Evolutionary conservation across 768 basidiomycete genomes (phyloP), one percentile per base, ranked within the genome.

Genomic region (Mycena galericulata): DNA sequence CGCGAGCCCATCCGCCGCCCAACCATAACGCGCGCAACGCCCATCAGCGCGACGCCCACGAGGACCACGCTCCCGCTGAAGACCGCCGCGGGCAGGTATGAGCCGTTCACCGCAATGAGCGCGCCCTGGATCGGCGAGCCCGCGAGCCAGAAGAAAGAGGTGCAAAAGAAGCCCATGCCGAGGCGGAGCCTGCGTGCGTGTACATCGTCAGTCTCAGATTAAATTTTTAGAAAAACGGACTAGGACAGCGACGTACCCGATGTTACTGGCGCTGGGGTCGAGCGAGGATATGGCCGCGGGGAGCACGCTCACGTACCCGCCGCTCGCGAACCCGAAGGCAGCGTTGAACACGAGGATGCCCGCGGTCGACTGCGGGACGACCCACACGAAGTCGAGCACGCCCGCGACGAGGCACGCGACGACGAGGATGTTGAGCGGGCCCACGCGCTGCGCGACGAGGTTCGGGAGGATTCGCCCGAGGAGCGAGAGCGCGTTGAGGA

Each of bases 61-160:
- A 68, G 38, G 24, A 73, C 72, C 22, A 36, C 29, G 20, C 46
- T 32, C 22, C 72, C 72, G 30, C 70, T 69, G 47, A 71, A 73
- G 15, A 71, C 57, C 17, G 66, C 63, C 27, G 56, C 41, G 5
- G 72, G 56, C 70, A 64, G 67, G 38, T 67, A 73, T 12, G 60
- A 54, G 50, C 60, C 63, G 17, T 56, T 27, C 30, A 59, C 24
- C 0, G 62, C 40, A 20, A 73, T 68, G 9, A 73, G 51, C 24
- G 69, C 72, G 17, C 72, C 72, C 47, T 73, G 72, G 15, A 73
- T 60, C 24, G 71, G 71, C 29, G 71, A 56, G 40, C 71, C 63
- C 34, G 62, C 71, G 12, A 72, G 71, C 71, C 71, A 72, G 57
- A 66, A 69, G 45, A 72, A 72, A 11, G 68, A 67, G 11, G 71